Base-by-base conservation (phyloP, 192 early-diverging fungal species). In the Thamnidium elegans region DNA sequence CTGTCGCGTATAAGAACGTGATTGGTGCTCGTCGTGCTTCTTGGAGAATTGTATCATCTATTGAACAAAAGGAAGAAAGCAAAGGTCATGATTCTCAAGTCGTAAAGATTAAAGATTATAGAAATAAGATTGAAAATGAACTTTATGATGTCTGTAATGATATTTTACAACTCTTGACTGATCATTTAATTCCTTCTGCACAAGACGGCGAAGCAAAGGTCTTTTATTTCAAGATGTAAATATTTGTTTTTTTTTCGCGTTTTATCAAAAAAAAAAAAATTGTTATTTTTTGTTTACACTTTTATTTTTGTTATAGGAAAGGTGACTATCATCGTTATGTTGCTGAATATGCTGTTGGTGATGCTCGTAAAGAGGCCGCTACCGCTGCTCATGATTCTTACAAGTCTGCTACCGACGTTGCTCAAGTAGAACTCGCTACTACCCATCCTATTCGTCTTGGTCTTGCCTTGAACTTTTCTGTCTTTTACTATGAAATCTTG, bases 31-130 rank as follows among this genome's bases (percentile, higher is more conserved):
- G 95, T 74, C 92, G 95, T 88, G 96, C 94, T 50, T 97, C 96
- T 58, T 97, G 95, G 95, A 86, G 95, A 79, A 97, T 98, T 76
- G 94, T 97, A 34, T 98, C 95, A 63, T 98, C 96, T 60, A 98
- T 98, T 74, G 95, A 98, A 83, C 89, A 94, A 82, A 99, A 97
- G 90, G 96, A 99, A 84, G 89, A 93, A 78, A 86, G 79, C 70
- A 94, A 94, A 83, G 94, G 92, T 63, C 92, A 97, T 67, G 88
- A 89, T 66, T 82, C 82, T 63, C 92, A 95, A 71, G 94, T 96
- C 53, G 80, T 74, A 63, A 86, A 92, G 80, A 92, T 98, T 78
- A 89, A 90, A 79, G 79, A 80, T 50, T 97, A 98, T 82, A 90
- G 94, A 69, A 68, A 78, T 47, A 95, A 93, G 81, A 94, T 98